Conservation (phyloP, 2,329 filamentous ascomycete species). For the Colletotrichum lentis region DNA sequence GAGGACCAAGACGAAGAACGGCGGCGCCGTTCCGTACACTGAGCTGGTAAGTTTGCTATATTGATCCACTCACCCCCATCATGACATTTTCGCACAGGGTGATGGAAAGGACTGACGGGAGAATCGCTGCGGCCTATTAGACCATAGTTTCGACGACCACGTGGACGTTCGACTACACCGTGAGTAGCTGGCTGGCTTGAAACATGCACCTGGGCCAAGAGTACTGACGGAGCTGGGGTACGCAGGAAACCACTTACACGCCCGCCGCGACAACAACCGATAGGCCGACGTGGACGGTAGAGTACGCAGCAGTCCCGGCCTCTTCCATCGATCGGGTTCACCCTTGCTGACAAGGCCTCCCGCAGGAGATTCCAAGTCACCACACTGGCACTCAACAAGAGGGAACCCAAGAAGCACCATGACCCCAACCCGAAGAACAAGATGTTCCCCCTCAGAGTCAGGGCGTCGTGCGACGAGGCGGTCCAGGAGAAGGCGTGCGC, state of each 20-base stretch:
- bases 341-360: not conserved
- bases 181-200: not conserved
- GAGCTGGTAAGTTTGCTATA: not conserved
- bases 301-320: not conserved
- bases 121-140: not conserved
- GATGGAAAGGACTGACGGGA: not conserved
- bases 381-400: not conserved
- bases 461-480: not conserved
- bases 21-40: not conserved
- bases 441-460: not conserved
- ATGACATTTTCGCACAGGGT: too few species aligned
- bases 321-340: not conserved
- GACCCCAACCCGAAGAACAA: not conserved
- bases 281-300: not conserved
- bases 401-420: not conserved
- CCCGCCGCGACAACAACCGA: not conserved
- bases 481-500: slow-evolving; percentile 14
- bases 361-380: not conserved
- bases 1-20: not conserved
- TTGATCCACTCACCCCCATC: too few species aligned
- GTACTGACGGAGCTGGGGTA: not conserved
- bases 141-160: not conserved
- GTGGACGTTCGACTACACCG: not conserved
- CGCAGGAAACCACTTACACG: not conserved
- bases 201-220: too few species aligned